Conservation (phyloP, 2,329 filamentous ascomycete genomes). For the Botrytis medusae region DNA sequence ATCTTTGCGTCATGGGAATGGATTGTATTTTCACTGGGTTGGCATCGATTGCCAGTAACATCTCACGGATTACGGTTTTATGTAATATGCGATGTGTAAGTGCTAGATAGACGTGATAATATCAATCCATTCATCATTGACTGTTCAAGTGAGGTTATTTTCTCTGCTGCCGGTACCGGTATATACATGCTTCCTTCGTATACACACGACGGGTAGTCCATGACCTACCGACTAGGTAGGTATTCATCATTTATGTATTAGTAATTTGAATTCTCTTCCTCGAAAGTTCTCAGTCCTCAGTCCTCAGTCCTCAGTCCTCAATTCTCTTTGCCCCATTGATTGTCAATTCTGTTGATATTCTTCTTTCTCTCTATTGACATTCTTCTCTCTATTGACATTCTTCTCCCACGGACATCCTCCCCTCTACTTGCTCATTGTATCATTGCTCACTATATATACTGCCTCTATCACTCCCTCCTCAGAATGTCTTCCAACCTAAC, state of each 20-base stretch:
- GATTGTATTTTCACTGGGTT: neutral
- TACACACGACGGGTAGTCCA: too few relatives aligned
- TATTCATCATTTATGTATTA: neutral
- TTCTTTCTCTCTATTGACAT: neutral
- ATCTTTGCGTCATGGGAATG: neutral
- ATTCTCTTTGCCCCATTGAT: neutral
- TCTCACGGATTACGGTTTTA: too few relatives aligned
- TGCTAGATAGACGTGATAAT: neutral
- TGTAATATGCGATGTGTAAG: too few relatives aligned
- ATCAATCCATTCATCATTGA: neutral
- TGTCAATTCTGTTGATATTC: too few relatives aligned
- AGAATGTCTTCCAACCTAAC: slow-evolving; percentile 11
- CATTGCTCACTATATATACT: neutral
- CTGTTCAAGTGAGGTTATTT: neutral
- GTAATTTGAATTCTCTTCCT: neutral
- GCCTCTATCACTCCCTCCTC: neutral
- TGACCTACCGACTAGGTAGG: too few relatives aligned
- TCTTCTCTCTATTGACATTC: too few relatives aligned
- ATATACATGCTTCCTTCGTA: neutral
- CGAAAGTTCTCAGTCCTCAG: neutral
- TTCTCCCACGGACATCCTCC: neutral
- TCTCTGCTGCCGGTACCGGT: neutral
- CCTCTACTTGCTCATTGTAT: too few relatives aligned
- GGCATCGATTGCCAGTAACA: too few relatives aligned
- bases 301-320: neutral